These are phyloP conservation scores for Ogataea angusta DNA, from an alignment of 805 yeast genomes.

Conservation along the genomic window DNA sequence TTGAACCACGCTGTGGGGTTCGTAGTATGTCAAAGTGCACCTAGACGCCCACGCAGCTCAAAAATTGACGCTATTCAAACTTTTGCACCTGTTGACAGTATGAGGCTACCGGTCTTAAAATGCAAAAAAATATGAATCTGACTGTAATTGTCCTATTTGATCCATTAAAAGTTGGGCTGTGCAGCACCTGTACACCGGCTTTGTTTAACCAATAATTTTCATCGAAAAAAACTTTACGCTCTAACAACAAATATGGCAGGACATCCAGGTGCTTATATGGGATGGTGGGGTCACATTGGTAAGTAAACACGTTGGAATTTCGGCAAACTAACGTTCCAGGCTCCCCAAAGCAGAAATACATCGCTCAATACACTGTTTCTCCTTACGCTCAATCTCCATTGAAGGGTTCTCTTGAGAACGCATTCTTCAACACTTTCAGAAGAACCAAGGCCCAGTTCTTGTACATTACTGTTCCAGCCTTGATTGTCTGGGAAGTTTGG, in stretches of 20 bases:
- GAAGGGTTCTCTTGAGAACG: constrained; percentile 79
- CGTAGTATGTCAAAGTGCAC: background rate
- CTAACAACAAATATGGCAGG: constrained; percentile 53
- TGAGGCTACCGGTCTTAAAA: background rate
- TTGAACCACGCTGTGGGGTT: background rate
- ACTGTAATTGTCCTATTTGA: background rate
- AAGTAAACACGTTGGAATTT: constrained; percentile 21
- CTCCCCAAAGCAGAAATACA: constrained; percentile 81
- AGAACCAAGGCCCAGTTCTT: constrained; percentile 84
- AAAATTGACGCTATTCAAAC: background rate
- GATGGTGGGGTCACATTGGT: constrained; percentile 97
- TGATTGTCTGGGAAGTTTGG: constrained; percentile 85
- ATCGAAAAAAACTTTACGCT: constrained; percentile 8
- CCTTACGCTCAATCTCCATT: constrained; percentile 92
- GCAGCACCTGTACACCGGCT: constrained; percentile 6
- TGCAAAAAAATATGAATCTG: background rate
- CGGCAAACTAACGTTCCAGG: constrained; percentile 26
- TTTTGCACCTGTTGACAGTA: background rate
- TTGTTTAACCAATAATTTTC: constrained; percentile 8
- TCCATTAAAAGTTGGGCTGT: background rate
- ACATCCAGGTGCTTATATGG: constrained; percentile 77
- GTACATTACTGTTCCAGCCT: constrained; percentile 73
- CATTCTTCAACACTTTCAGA: constrained; percentile 91
- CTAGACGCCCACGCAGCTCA: background rate
- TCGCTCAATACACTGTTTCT: constrained; percentile 85